Percentiles rank a stretch among this genome's conserved stretches.
phyloP scores from a whole-genome alignment of 371 early-diverging fungal species.

The Mucor indicus region DNA sequence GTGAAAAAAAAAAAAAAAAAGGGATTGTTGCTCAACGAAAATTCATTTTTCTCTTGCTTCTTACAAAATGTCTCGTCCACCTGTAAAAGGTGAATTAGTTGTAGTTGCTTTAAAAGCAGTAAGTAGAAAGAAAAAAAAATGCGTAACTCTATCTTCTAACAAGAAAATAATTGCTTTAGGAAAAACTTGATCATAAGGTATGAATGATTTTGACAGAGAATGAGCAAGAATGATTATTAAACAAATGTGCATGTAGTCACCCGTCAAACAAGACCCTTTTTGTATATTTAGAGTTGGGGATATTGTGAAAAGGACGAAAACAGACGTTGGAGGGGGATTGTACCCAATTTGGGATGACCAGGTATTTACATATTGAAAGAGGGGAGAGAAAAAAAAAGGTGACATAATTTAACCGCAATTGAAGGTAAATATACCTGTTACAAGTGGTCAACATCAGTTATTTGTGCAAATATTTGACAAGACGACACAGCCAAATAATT shows the following conservation, averaged over 20 bases:
- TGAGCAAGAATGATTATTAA: not conserved
- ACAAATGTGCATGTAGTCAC: conserved; percentile 1
- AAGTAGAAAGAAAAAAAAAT: not conserved
- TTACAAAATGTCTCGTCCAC: conserved; percentile 3
- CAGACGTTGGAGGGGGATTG: conserved; percentile 19
- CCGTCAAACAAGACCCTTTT: conserved; percentile 20
- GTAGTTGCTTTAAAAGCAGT: conserved; percentile 28
- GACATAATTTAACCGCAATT: not conserved
- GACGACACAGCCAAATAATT: conserved; percentile 18
- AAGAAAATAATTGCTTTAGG: conserved; percentile 2
- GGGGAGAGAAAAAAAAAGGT: too few species aligned
- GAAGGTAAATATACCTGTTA: conserved; percentile 22
- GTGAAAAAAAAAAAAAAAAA: too few species aligned
- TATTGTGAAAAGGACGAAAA: conserved; percentile 16
- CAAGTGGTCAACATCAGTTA: conserved; percentile 18
- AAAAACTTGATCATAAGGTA: conserved; percentile 25
- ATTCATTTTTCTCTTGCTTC: too few species aligned
- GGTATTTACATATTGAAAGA: conserved; percentile 3
- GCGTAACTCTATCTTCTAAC: not conserved
- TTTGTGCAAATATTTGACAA: conserved; percentile 26
- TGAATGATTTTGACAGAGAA: not conserved
- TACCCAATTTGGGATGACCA: conserved; percentile 32
- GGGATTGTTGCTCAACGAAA: too few species aligned
- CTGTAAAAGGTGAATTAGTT: conserved; percentile 18
- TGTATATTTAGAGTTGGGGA: conserved; percentile 21